phyloP scores from a whole-genome alignment of 2,329 filamentous ascomycete species.

The Neofusicoccum kwambonambiense region DNA sequence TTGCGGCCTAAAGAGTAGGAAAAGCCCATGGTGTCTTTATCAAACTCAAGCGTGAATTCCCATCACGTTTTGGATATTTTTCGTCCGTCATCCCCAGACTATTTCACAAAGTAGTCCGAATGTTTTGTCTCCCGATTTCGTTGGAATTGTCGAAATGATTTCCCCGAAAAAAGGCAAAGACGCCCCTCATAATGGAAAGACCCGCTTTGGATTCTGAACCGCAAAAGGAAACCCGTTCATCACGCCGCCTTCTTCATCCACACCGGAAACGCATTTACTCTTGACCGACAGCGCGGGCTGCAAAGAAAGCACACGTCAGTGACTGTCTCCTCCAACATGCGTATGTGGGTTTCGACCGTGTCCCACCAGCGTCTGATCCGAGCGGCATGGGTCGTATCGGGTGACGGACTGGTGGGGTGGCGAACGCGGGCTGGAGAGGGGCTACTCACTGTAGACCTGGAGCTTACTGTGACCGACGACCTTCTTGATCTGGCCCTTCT shows the following conservation, averaged over 20 bases:
- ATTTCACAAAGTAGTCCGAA: slow-evolving; percentile 9
- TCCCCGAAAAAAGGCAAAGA: slow-evolving; percentile 1
- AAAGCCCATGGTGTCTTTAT: neutral
- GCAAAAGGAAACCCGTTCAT: slow-evolving; percentile 16
- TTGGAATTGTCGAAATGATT: neutral
- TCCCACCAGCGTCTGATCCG: neutral
- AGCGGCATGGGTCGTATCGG: neutral
- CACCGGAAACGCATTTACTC: slow-evolving; percentile 13
- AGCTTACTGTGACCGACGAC: slow-evolving; percentile 94
- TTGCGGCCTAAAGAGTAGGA: neutral
- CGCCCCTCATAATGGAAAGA: slow-evolving; percentile 14
- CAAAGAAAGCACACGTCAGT: neutral
- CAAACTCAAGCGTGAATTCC: slow-evolving; percentile 11
- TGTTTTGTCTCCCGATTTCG: slow-evolving; percentile 2
- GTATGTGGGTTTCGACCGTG: neutral
- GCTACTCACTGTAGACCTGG: slow-evolving; percentile 88
- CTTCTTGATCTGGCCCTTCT: slow-evolving; percentile 98
- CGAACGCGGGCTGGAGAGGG: neutral
- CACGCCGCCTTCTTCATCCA: slow-evolving; percentile 15
- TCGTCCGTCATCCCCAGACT: slow-evolving; percentile 10
- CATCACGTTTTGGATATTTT: slow-evolving; percentile 13
- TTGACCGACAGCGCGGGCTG: slow-evolving; percentile 16
- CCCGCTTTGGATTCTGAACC: slow-evolving; percentile 16
- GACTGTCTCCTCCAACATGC: neutral
- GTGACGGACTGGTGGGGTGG: neutral